phyloP scores from a whole-genome alignment of 129 eudicot genomes.

The Helianthus annuus region HanXRQr2.0-SUNRISE NC_035444.2:148344625-148345124 shows the following conservation, averaged over 20 bases:
- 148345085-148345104: not conserved
- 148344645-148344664: slow-evolving; percentile 23
- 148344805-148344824: slow-evolving; percentile 53
- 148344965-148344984: slow-evolving; percentile 12
- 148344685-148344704: not conserved
- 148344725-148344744: not conserved
- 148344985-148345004: slow-evolving; percentile 44
- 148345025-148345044: slow-evolving; percentile 85
- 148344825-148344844: slow-evolving; percentile 38
- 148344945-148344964: slow-evolving; percentile 25
- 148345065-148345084: slow-evolving; percentile 92
- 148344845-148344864: slow-evolving; percentile 42
- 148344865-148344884: slow-evolving; percentile 46
- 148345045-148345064: slow-evolving; percentile 90
- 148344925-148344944: not conserved
- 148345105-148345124: not conserved
- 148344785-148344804: slow-evolving; percentile 21
- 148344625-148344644: slow-evolving; percentile 35
- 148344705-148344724: not conserved
- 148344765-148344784: slow-evolving; percentile 10
- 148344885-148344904: slow-evolving; percentile 48
- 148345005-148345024: slow-evolving; percentile 50
- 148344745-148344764: slow-evolving; percentile 5
- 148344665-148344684: slow-evolving; percentile 30
- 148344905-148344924: slow-evolving; percentile 39